Evolutionary conservation across 2,329 filamentous ascomycete genomes (phyloP), one percentile per base, ranked within the genome.

Genomic region (Hymenoscyphus fructigenus): DNA sequence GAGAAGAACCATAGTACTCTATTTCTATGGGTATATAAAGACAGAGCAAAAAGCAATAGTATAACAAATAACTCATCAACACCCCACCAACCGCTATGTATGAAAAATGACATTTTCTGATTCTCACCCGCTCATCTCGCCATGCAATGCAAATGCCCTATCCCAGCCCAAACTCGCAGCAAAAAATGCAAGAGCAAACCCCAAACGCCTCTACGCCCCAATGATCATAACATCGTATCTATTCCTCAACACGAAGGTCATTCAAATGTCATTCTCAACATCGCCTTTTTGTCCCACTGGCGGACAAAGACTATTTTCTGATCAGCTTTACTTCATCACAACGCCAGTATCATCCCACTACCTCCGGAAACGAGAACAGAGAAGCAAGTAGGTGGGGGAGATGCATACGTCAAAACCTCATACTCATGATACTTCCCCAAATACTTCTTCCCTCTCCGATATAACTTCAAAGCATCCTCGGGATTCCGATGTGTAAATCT

Each of bases 351-450:
- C 1, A 38, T 15, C 36, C 5, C 14, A 1, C 14, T 38, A 3
- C 14, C 14, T 17, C 14, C 14, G 36, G 3, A 38, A 14, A 15
- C 6, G 12, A 14, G 14, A 38, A 38, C 2, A 5, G 36, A 9
- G 34, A 14, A 38, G 5, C 2, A 15, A 14, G 36, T 14, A 26
- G 20, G n/a, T 12, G 14, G 1, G 12, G 32, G 26, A 23, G n/a
- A 12, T 2, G 78, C 85, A 73, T 79, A 91, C 90, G 84, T 88
- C 36, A 96, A 80, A 60, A 92, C 78, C 77, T 98, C 94, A 76
- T 96, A 97, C 68, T 91, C 87, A 65, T 84, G 83, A 73, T 91
- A 91, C 67, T 84, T 89, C 66, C 81, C 81, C 50, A 97, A 79
- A 71, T 93, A 91, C 61, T 81, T 82, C 20, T 81, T 79, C 0